phyloP scores from a whole-genome alignment of 1,284 basidiomycete species.

The Pulveroboletus sp. region DNA sequence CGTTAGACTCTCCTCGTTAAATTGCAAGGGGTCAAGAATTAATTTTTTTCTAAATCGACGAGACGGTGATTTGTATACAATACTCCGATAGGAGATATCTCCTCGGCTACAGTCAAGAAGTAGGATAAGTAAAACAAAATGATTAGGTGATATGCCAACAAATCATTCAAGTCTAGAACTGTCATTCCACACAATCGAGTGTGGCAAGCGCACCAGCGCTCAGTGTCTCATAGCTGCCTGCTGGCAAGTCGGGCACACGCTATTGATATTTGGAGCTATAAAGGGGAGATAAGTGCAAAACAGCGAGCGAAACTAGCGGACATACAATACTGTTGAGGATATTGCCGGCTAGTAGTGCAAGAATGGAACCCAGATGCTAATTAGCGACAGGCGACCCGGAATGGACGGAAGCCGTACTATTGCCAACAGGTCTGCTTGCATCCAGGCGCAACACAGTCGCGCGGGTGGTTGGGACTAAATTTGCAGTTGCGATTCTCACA shows the following conservation, averaged over 20 bases:
- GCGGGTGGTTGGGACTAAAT: constrained; percentile 50
- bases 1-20: constrained; percentile 29
- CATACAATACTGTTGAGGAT: constrained; percentile 49
- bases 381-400: constrained; percentile 21
- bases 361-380: constrained; percentile 7
- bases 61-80: constrained; percentile 21
- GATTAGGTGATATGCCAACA: constrained; percentile 27
- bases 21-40: constrained; percentile 13
- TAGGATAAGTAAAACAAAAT: constrained; percentile 22
- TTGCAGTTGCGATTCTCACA: constrained; percentile 46
- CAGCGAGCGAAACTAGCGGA: background rate
- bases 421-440: constrained; percentile 51
- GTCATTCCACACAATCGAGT: constrained; percentile 1
- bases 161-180: constrained; percentile 11
- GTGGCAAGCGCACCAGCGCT: constrained; percentile 7
- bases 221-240: constrained; percentile 35
- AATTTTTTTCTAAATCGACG: constrained; percentile 7
- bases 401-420: constrained; percentile 38
- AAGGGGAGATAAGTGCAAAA: background rate
- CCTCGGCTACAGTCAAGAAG: constrained; percentile 34
- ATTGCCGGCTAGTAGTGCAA: constrained; percentile 37
- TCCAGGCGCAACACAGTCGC: constrained; percentile 39
- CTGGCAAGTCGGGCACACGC: constrained; percentile 42
- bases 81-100: constrained; percentile 21
- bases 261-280: constrained; percentile 44